A percentile compares a stretch with the other conserved stretches of the same genome.
Conservation (phyloP, 495 filamentous ascomycete species). For the Penicillium maclennaniae region DNA sequence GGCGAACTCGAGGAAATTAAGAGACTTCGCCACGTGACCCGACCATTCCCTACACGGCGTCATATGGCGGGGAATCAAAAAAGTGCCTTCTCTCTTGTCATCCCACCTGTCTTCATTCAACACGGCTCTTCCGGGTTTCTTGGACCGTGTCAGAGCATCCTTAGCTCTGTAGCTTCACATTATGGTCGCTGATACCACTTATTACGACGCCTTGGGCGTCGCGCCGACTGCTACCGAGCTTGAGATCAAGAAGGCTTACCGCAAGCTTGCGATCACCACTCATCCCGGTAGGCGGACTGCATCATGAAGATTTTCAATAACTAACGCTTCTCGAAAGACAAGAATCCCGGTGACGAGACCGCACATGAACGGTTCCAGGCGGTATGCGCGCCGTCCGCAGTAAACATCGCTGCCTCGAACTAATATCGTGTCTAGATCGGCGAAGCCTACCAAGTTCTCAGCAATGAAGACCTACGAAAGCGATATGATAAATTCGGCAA, state of each 20-base stretch:
- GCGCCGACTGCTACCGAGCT: slow-evolving; percentile 84
- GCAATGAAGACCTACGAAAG: slow-evolving; percentile 76
- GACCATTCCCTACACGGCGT: not conserved
- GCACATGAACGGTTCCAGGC: slow-evolving; percentile 90
- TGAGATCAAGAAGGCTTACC: slow-evolving; percentile 99
- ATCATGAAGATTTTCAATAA: not conserved
- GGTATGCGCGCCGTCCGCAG: slow-evolving; percentile 36
- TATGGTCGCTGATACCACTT: slow-evolving; percentile 82
- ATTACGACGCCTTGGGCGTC: slow-evolving; percentile 90
- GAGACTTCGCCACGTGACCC: slow-evolving; percentile 8
- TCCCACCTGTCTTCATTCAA: not conserved
- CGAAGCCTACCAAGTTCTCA: slow-evolving; percentile 97
- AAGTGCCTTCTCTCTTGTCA: slow-evolving; percentile 4
- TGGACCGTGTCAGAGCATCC: not conserved
- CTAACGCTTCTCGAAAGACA: slow-evolving; percentile 55
- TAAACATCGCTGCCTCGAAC: slow-evolving; percentile 1
- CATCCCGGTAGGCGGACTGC: slow-evolving; percentile 52
- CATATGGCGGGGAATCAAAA: slow-evolving; percentile 8
- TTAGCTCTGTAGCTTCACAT: slow-evolving; percentile 13
- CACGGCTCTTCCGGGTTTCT: not conserved
- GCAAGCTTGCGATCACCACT: slow-evolving; percentile 83
- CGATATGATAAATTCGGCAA: slow-evolving; percentile 97
- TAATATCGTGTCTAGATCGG: slow-evolving; percentile 58
- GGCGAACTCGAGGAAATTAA: not conserved
- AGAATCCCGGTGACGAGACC: slow-evolving; percentile 96